phyloP scores from a whole-genome alignment of 257 asterid species.

The Thymus quinquecostatus region DNA sequence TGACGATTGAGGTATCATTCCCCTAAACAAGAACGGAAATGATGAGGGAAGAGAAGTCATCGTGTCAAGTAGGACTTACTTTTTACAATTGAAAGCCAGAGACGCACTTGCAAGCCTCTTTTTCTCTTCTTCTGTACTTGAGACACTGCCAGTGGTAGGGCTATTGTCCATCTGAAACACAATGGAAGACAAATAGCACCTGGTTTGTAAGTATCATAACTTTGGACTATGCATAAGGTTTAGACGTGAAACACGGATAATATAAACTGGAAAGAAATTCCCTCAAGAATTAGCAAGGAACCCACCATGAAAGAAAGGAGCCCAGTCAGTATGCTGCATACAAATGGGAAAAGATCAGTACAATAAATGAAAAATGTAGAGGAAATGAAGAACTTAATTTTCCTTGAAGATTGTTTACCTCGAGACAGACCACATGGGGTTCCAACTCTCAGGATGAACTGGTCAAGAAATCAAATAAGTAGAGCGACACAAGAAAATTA shows the following conservation, averaged over 20 bases:
- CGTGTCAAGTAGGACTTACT: slow-evolving; percentile 51
- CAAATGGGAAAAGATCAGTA: slow-evolving; percentile 41
- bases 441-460: slow-evolving; percentile 76
- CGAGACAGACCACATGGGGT: slow-evolving; percentile 75
- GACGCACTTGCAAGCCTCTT: slow-evolving; percentile 85
- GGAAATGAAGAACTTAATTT: background rate
- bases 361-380: slow-evolving; percentile 24
- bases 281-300: slow-evolving; percentile 22
- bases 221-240: slow-evolving; percentile 14
- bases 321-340: slow-evolving; percentile 92
- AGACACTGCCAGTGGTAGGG: slow-evolving; percentile 96
- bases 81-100: slow-evolving; percentile 85
- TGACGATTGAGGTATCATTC: background rate
- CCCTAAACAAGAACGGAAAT: background rate
- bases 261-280: slow-evolving; percentile 5
- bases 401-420: slow-evolving; percentile 41
- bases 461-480: slow-evolving; percentile 38
- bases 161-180: slow-evolving; percentile 80
- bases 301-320: slow-evolving; percentile 99
- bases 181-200: slow-evolving; percentile 20
- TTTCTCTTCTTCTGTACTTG: slow-evolving; percentile 80
- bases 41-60: slow-evolving; percentile 16
- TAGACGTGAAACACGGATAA: slow-evolving; percentile 6
- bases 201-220: background rate
- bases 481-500: slow-evolving; percentile 20